phyloP scores from a whole-genome alignment of 768 basidiomycete genomes.

The Leccinum boreale region DNA sequence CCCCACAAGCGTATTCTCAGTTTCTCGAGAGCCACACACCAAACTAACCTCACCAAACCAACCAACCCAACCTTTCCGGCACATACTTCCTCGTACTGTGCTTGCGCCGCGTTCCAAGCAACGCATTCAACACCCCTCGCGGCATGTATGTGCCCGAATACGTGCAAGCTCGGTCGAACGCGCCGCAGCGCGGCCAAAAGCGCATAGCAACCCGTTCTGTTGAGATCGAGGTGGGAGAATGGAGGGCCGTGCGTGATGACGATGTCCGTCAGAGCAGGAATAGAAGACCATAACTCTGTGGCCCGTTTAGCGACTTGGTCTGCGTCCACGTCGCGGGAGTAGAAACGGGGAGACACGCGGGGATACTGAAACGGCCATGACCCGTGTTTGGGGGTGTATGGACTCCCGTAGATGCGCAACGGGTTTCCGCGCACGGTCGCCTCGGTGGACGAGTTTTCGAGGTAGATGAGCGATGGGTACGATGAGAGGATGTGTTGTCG shows the following conservation, averaged over 20 bases:
- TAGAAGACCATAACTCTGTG: not conserved
- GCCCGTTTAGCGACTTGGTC: not conserved
- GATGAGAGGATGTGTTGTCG: not conserved
- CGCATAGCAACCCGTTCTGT: constrained; percentile 1
- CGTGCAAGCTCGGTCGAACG: constrained; percentile 7
- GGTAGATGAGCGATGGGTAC: constrained; percentile 7
- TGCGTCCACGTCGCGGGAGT: not conserved
- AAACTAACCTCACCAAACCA: constrained; percentile 1
- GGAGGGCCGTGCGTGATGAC: not conserved
- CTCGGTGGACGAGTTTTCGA: constrained; percentile 4
- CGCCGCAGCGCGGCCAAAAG: constrained; percentile 4
- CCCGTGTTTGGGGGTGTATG: constrained; percentile 7
- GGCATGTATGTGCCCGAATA: constrained; percentile 12
- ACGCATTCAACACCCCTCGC: not conserved
- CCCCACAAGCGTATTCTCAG: not conserved
- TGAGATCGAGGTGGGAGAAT: not conserved
- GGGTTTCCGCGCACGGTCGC: constrained; percentile 2
- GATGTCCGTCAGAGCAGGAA: not conserved
- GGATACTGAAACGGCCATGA: constrained; percentile 11
- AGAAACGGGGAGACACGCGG: not conserved
- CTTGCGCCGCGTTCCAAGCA: constrained; percentile 2
- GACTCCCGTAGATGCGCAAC: constrained; percentile 9
- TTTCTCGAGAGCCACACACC: not conserved
- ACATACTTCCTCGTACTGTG: constrained; percentile 6
- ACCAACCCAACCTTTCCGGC: not conserved